Base-by-base conservation (phyloP, 225 moss, liverwort and hornwort genomes). In the Sphagnum contortum region DNA sequence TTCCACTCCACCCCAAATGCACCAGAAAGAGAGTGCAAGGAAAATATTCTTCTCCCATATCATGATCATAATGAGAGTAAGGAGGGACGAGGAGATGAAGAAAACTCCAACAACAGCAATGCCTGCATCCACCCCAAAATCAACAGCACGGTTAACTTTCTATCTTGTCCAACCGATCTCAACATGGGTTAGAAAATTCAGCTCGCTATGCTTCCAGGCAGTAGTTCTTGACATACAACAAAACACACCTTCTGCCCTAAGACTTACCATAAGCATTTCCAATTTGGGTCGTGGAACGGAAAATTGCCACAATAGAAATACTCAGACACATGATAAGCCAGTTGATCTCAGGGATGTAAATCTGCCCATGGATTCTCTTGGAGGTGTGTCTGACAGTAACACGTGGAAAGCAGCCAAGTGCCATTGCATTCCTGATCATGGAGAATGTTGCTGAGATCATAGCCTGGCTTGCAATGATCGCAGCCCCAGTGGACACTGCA, bases 331-430 rank as follows among this genome's bases (percentile, higher is more conserved):
- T 88, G 62, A 88, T 6, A 14, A 68, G 53, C 87, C 87, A 88
- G 65, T 88, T 88, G 73, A 88, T 81, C 70, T 88, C 87, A 44
- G 87, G 87, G 50, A 88, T 87, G 46, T 88, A 88, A 49, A 88
- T 81, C 70, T 88, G 84, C 49, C 81, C 81, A 46, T 66, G 74
- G 60, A 72, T 62, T 72, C 73, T 81, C 71, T 80, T 81, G 71
- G 81, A 81, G 48, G 81, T 84, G 64, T 88, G 81, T 9, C 71
- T 65, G 48, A 87, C 72, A 60, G 83, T 83, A 57, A 80, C 75
- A 5, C 72, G 76, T 13, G 87, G 87, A 48, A 87, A 87, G 71
- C 87, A 87, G 6, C 79, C 76, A 3, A 87, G 69, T 9, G 83
- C 77, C 88, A 88, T 84, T 49, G 84, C 81, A 7, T 84, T 77